phyloP scores from a whole-genome alignment of 768 basidiomycete species.

The Kwoniella mangroviensis region DNA sequence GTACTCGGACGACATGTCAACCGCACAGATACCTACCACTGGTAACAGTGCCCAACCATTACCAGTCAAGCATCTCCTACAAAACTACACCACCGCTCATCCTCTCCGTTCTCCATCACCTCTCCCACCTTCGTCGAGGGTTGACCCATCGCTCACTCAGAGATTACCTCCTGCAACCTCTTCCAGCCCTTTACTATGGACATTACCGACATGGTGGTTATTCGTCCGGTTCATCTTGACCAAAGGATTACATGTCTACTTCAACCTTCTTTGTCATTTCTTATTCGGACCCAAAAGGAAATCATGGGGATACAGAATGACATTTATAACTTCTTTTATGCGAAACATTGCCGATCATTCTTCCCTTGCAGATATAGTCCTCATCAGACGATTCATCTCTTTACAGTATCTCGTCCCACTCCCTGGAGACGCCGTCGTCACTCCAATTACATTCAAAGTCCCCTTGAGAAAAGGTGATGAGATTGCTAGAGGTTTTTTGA shows the following conservation, averaged over 20 bases:
- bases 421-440: conserved; percentile 89
- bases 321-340: conserved; percentile 71
- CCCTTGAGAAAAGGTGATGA: conserved; percentile 61
- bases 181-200: conserved; percentile 44
- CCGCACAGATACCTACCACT: conserved; percentile 1
- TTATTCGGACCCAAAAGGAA: conserved; percentile 85
- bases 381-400: conserved; percentile 70
- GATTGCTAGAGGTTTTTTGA: conserved; percentile 68
- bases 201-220: conserved; percentile 42
- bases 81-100: conserved; percentile 41
- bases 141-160: conserved; percentile 48
- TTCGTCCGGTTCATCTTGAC: conserved; percentile 44
- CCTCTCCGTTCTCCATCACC: conserved; percentile 51
- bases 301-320: conserved; percentile 93
- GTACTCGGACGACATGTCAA: background rate
- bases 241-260: conserved; percentile 50
- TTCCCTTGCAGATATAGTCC: conserved; percentile 78
- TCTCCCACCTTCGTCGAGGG: conserved; percentile 51
- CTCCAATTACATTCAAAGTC: conserved; percentile 89
- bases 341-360: conserved; percentile 81
- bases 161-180: conserved; percentile 39
- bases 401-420: conserved; percentile 81
- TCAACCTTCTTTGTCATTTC: conserved; percentile 70
- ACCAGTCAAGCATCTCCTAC: conserved; percentile 37
- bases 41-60: conserved; percentile 12